A percentile compares a stretch with the other conserved stretches of the same genome.
These are phyloP conservation scores for Pleodorina starrii DNA, from an alignment of 139 green algal genomes.

Conservation along the genomic window DNA sequence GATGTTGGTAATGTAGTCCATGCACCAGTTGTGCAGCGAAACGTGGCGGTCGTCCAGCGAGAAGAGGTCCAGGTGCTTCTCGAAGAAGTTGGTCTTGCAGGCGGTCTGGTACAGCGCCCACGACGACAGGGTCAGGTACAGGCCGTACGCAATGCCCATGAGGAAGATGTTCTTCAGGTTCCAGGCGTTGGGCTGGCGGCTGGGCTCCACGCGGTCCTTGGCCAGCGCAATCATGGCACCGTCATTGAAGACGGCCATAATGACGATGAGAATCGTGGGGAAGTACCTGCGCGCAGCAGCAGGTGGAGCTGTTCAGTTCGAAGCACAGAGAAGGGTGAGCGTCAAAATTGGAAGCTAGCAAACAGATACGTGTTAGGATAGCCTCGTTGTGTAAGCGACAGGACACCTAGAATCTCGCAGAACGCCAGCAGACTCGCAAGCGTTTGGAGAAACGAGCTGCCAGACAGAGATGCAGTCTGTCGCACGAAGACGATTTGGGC, in stretches of 20 bases:
- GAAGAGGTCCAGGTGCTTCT: conserved; percentile 68
- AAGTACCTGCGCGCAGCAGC: conserved; percentile 75
- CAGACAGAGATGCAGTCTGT: no score
- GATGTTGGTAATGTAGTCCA: conserved; percentile 12
- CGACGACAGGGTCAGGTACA: conserved; percentile 85
- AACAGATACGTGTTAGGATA: no score
- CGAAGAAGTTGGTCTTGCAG: conserved; percentile 78
- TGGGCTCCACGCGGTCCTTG: conserved; percentile 82
- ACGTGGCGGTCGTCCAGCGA: conserved; percentile 66
- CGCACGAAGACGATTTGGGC: no score
- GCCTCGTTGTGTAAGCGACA: no score
- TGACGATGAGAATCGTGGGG: conserved; percentile 88
- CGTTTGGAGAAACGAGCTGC: no score
- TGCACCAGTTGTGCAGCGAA: conserved; percentile 63
- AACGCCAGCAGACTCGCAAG: no score
- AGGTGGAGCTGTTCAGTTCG: no score
- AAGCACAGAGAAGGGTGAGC: no score
- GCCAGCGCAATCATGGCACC: conserved; percentile 91
- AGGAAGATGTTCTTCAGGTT: conserved; percentile 86
- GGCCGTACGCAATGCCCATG: conserved; percentile 83
- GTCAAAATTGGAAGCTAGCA: no score
- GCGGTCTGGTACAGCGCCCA: conserved; percentile 74
- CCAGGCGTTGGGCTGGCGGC: conserved; percentile 80
- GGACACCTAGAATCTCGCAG: no score
- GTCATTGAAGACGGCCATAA: conserved; percentile 93